Base-by-base conservation (phyloP, 208 protist species). In the Jaenimonas drosophilae region DNA sequence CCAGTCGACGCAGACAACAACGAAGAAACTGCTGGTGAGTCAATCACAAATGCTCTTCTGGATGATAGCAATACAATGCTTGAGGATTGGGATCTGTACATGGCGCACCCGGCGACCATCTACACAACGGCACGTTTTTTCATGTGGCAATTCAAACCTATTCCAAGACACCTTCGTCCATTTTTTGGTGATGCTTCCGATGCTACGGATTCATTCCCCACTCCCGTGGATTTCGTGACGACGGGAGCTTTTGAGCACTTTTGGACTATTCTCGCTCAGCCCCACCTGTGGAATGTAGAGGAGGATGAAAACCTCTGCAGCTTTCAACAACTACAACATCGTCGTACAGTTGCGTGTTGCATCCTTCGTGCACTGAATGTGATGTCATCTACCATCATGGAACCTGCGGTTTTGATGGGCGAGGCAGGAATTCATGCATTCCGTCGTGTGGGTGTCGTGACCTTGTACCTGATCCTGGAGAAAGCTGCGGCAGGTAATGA, bases 391-490 rank as follows among this genome's bases (percentile, higher is more conserved):
- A 42, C 46, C n/a, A 14, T 42, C n/a, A 25, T 33, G 2, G 11
- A 48, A 20, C 41, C 33, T 11, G 47, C 33, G 20, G 23, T 25
- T 9, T n/a, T 27, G 48, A 34, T 23, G 20, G 23, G 46, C 58
- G 4, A 14, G 36, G 9, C 45, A 44, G 39, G 50, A 26, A 47
- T 26, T 26, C 46, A 59, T 27, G 56, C 53, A 14, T 61, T 70
- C 7, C 59, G 70, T 38, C 76, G 76, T 24, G 60, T 82, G 30
- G 61, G 55, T 24, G 53, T 82, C 2, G 56, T 90, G 32, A 71
- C 74, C 4, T 48, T 90, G n/a, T 94, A 90, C 43, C 55, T 85
- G n/a, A 69, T 94, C 19, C 52, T 94, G 49, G 80, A 94, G 52
- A 94, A 94, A 66, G 81, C 76, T 5, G 51, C 80, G n/a, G 49